phyloP scores from a whole-genome alignment of 2,329 filamentous ascomycete species.

The Neurospora sp. region DNA sequence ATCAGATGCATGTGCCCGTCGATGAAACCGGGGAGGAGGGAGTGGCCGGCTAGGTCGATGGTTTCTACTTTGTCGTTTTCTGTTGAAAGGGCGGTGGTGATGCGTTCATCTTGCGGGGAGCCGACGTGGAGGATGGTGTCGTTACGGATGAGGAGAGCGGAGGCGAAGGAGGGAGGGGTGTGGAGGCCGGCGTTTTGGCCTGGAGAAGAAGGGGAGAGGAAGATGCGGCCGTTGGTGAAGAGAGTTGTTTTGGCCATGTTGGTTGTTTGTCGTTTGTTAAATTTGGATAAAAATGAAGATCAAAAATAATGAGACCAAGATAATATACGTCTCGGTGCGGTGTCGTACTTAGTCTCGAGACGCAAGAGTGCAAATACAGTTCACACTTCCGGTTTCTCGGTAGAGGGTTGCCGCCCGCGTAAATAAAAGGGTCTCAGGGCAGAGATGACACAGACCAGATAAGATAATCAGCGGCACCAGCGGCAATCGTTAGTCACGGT shows the following conservation, averaged over 20 bases:
- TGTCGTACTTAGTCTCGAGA: too few species aligned
- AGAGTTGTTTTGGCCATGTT: slow-evolving; percentile 16
- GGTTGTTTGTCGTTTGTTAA: neutral
- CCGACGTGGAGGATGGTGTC: slow-evolving; percentile 28
- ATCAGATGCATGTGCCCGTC: slow-evolving; percentile 50
- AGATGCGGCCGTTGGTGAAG: slow-evolving; percentile 39
- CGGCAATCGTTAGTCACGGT: neutral
- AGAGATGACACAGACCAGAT: neutral
- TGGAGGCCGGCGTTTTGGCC: slow-evolving; percentile 16
- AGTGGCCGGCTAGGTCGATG: slow-evolving; percentile 28
- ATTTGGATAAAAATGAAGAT: too few species aligned
- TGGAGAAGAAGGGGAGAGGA: slow-evolving; percentile 20
- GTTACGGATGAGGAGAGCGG: slow-evolving; percentile 27
- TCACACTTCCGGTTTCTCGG: too few species aligned
- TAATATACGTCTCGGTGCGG: too few species aligned
- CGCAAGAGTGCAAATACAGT: too few species aligned
- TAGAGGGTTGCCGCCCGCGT: neutral
- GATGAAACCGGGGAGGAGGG: slow-evolving; percentile 44
- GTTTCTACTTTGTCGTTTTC: slow-evolving; percentile 5
- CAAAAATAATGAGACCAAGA: too few species aligned
- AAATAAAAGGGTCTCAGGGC: neutral
- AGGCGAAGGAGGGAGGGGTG: slow-evolving; percentile 24
- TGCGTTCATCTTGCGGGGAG: slow-evolving; percentile 20
- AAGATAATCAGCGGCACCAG: neutral
- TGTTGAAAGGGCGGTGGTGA: slow-evolving; percentile 15